Evolutionary conservation across 2,329 filamentous ascomycete species (phyloP).

Genomic region (Colletotrichum lentis): DNA sequence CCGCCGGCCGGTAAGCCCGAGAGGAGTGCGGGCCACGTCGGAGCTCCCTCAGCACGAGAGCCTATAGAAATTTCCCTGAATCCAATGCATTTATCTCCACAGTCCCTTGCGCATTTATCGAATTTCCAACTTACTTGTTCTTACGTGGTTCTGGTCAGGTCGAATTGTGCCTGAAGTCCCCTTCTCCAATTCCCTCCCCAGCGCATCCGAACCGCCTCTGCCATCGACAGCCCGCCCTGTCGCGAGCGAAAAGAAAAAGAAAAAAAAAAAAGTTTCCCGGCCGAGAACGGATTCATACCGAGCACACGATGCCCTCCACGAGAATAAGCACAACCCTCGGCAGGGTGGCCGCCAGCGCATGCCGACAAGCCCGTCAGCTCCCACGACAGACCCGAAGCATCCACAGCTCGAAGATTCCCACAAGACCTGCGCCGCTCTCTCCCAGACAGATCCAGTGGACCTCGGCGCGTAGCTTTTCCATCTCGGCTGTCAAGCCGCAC

Average conservation of each 20-base stretch:
- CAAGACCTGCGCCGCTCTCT: conserved; percentile 2
- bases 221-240: not conserved
- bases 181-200: not conserved
- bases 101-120: conserved; percentile 32
- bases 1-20: conserved; percentile 37
- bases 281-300: conserved; percentile 20
- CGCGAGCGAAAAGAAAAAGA: not conserved
- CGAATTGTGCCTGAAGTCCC: not conserved
- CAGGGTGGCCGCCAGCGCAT: conserved; percentile 45
- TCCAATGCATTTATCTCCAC: conserved; percentile 36
- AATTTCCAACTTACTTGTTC: conserved; percentile 20
- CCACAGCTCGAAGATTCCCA: not conserved
- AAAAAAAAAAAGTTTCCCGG: conserved; percentile 3
- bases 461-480: conserved; percentile 67
- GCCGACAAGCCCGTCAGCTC: conserved; percentile 44
- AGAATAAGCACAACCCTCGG: conserved; percentile 42
- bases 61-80: conserved; percentile 39
- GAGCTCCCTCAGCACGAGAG: conserved; percentile 30
- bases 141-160: not conserved
- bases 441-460: conserved; percentile 27
- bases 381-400: conserved; percentile 36
- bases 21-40: conserved; percentile 36
- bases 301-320: conserved; percentile 23
- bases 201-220: not conserved
- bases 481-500: conserved; percentile 68